Conservation (phyloP, 257 asterid genomes). For the Orobanche coerulescens region DNA sequence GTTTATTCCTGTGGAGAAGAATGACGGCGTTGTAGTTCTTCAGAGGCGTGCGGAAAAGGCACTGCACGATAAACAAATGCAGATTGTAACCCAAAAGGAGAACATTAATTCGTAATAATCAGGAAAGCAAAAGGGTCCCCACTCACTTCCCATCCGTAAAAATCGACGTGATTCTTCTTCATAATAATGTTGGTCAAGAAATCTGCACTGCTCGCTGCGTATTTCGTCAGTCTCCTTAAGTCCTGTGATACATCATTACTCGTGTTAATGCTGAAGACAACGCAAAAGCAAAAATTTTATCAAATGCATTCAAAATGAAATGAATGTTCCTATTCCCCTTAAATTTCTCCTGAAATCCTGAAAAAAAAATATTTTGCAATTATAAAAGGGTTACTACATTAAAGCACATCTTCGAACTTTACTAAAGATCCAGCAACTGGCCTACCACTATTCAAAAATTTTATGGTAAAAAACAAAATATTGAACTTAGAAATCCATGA, state of each 20-base stretch:
- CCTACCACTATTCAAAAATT: conserved; percentile 3
- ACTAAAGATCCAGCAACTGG: neutral
- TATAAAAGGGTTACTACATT: neutral
- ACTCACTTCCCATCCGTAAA: conserved; percentile 86
- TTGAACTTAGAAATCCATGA: neutral
- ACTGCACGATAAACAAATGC: conserved; percentile 39
- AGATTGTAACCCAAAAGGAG: neutral
- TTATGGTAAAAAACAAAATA: neutral
- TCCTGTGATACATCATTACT: conserved; percentile 47
- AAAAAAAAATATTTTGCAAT: neutral
- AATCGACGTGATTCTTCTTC: conserved; percentile 55
- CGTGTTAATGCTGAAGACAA: conserved; percentile 12
- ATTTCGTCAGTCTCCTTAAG: conserved; percentile 70
- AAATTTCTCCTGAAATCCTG: conserved; percentile 4
- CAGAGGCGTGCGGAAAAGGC: conserved; percentile 95
- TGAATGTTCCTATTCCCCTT: neutral
- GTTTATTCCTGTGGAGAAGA: conserved; percentile 78
- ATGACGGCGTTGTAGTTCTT: conserved; percentile 78
- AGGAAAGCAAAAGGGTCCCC: neutral
- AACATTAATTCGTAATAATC: conserved; percentile 3
- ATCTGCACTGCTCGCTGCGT: conserved; percentile 76
- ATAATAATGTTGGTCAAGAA: conserved; percentile 49
- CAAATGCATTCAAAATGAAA: neutral
- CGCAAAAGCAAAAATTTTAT: neutral
- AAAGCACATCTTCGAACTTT: neutral